Conservation (phyloP, 148 eudicot species). For the Nyssa sinensis region DNA sequence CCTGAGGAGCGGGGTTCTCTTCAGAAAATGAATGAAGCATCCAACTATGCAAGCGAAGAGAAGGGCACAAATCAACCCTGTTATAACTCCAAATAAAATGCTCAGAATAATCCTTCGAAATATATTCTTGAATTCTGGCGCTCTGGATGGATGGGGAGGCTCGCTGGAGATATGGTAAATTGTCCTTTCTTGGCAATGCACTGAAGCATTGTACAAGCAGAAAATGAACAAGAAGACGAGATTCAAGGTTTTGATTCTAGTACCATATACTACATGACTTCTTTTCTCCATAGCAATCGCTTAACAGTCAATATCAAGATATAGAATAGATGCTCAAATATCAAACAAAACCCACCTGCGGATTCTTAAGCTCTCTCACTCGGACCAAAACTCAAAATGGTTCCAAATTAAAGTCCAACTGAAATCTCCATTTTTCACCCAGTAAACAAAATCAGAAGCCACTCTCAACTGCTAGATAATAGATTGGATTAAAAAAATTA, state of each 20-base stretch:
- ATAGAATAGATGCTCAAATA: neutral
- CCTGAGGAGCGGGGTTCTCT: constrained; percentile 61
- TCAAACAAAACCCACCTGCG: constrained; percentile 8
- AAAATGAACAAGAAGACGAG: constrained; percentile 22
- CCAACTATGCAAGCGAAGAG: constrained; percentile 51
- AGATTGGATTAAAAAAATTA: too few species aligned
- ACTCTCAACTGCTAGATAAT: too few species aligned
- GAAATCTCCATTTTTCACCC: constrained; percentile 4
- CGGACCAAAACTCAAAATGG: neutral
- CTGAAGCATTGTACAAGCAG: constrained; percentile 21
- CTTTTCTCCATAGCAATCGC: constrained; percentile 32
- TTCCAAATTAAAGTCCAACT: neutral
- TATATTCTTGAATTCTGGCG: constrained; percentile 26
- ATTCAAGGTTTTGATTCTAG: constrained; percentile 3
- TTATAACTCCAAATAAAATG: constrained; percentile 50
- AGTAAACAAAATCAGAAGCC: neutral
- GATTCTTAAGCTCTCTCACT: neutral
- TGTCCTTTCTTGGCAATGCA: constrained; percentile 28
- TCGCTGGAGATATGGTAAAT: constrained; percentile 16
- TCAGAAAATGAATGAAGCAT: constrained; percentile 52
- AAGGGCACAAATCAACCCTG: constrained; percentile 52
- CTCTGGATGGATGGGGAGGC: constrained; percentile 18
- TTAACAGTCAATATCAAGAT: neutral
- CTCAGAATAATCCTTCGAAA: constrained; percentile 49
- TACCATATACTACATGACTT: neutral